These are phyloP conservation scores for Ustulina deusta DNA, from an alignment of 2,329 filamentous ascomycete species.

Conservation along the genomic window DNA sequence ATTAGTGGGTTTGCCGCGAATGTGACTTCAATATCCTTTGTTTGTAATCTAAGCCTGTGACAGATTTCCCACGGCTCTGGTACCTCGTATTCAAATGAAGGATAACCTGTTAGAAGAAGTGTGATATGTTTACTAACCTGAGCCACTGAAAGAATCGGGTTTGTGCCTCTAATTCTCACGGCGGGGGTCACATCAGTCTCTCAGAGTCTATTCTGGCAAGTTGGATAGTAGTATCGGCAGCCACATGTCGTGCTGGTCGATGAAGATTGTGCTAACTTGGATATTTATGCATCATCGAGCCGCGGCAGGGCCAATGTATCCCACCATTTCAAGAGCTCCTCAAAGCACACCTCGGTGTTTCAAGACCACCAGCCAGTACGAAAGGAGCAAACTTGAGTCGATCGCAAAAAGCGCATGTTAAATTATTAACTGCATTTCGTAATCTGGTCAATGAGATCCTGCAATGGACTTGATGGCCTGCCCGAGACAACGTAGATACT, in stretches of 20 bases:
- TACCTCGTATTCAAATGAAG: background rate
- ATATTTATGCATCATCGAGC: background rate
- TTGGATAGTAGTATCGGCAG: background rate
- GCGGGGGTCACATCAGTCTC: background rate
- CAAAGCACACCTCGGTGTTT: background rate
- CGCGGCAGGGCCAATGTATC: background rate
- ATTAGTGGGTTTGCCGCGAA: background rate
- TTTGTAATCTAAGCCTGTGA: background rate
- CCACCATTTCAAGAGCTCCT: conserved; percentile 1
- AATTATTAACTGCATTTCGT: too few relatives aligned
- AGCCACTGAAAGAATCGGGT: background rate
- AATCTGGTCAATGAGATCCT: too few relatives aligned
- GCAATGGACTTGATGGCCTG: too few relatives aligned
- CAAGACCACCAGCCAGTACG: background rate
- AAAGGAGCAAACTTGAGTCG: background rate
- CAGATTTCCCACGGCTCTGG: background rate
- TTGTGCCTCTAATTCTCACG: background rate
- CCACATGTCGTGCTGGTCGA: background rate
- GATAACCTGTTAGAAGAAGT: too few relatives aligned
- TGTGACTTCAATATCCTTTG: background rate
- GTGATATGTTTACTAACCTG: background rate
- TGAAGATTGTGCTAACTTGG: background rate
- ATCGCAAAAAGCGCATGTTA: background rate
- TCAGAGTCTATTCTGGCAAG: background rate
- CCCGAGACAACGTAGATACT: too few relatives aligned